A percentile compares a stretch with the other conserved stretches of the same genome.
Conservation (phyloP, 306 rosid genomes). For the Sicyos edulis region DNA sequence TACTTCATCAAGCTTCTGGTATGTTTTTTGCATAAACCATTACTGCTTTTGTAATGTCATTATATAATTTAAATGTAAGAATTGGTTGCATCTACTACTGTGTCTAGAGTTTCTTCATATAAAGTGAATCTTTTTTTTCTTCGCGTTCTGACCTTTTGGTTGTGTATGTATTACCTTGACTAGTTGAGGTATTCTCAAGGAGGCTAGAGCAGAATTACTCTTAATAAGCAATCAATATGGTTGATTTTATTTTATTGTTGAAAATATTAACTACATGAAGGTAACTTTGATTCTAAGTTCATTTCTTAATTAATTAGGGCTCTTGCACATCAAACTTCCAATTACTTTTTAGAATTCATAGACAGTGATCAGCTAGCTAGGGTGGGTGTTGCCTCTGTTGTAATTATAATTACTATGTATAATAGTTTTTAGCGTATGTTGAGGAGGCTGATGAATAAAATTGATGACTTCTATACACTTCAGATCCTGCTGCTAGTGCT, state of each 20-base stretch:
- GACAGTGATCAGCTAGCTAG: constrained; percentile 5
- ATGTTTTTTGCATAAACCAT: constrained; percentile 19
- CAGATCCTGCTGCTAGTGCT: constrained; percentile 96
- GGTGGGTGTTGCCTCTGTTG: neutral
- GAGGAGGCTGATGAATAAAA: neutral
- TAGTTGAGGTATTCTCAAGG: neutral
- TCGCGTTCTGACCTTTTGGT: neutral
- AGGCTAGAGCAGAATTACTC: neutral
- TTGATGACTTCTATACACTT: constrained; percentile 24
- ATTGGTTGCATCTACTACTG: neutral
- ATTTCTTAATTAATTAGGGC: neutral
- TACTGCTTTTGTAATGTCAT: neutral
- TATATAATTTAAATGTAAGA: neutral
- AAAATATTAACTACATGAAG: neutral
- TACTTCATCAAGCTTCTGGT: constrained; percentile 84
- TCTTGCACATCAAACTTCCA: neutral
- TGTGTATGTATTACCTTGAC: neutral
- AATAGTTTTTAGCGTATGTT: neutral
- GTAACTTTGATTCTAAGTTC: neutral
- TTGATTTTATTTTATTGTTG: constrained; percentile 15
- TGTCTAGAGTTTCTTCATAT: neutral
- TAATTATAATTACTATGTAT: neutral
- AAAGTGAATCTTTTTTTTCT: neutral
- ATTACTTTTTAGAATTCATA: neutral
- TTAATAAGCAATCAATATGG: neutral